Base-by-base conservation (phyloP, 1,284 basidiomycete species). In the Marasmius fiardii region DNA sequence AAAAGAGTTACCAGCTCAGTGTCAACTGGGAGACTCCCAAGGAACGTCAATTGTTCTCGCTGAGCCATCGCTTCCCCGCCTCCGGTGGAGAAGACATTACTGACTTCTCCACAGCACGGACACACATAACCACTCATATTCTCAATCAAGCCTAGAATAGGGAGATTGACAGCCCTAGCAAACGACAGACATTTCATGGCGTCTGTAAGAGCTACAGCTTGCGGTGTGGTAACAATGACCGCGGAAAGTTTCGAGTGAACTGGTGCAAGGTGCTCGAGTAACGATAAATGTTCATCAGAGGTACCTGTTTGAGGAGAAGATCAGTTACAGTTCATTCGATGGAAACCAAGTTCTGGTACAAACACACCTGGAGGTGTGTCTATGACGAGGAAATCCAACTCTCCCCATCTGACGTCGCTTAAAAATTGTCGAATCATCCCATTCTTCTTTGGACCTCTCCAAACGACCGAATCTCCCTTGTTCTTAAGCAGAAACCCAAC, bases 81-180 rank as follows among this genome's bases (percentile, higher is more conserved):
- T 11, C 95, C 95, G 10, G 86, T 91, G 5, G 95, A 97, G 74
- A 98, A 99, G 51, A 97, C 86, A 67, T 97, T 94, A 72, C 88
- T 94, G 62, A 98, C 81, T 71, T 98, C 95, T 23, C 90, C 89
- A 65, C 93, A 95, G 67, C 92, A 95, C 21, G 96, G 96, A 67
- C 97, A 99, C 10, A 92, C 92, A 73, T 98, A 99, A 41, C 97
- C 97, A 57, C 93, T 93, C 97, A 99, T 98, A 74, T 99, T 99
- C 70, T 99, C 97, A 59, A 99, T 88, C 51, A 99, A 72, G 5
- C 97, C 97, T 47, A 98, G 74, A n/a, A 99, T 87, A 4, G 91
- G 93, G 8, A 99, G 77, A 31, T 82, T 78, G 49, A 95, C 90
- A 23, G 93, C 86, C 18, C 88, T 86, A 12, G 95, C 93, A 74